phyloP scores from a whole-genome alignment of 2,329 filamentous ascomycete genomes.

The Exophiala calicioides region DNA sequence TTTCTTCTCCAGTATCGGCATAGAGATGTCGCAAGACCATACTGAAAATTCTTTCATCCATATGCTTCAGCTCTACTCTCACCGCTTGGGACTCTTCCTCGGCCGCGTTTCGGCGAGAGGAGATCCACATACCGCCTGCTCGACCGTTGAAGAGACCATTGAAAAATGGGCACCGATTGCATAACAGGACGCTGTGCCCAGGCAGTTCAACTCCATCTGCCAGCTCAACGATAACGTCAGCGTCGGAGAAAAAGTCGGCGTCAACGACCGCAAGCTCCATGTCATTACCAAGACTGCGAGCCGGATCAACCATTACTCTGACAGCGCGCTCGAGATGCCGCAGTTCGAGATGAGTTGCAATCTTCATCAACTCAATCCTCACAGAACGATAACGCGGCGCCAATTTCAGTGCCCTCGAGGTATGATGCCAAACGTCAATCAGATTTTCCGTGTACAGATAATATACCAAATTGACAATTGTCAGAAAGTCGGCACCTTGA shows the following conservation, averaged over 20 bases:
- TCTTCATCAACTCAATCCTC: constrained; percentile 80
- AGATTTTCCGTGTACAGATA: constrained; percentile 79
- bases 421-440: constrained; percentile 84
- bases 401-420: constrained; percentile 63
- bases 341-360: constrained; percentile 73
- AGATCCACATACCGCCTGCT: constrained; percentile 80
- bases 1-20: constrained; percentile 73
- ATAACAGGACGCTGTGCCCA: constrained; percentile 77
- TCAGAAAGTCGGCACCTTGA: constrained; percentile 70
- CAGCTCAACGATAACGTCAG: constrained; percentile 77
- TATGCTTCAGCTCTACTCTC: constrained; percentile 78
- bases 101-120: constrained; percentile 60
- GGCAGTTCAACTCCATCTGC: constrained; percentile 67
- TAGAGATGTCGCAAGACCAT: constrained; percentile 83
- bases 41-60: constrained; percentile 70
- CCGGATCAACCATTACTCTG: constrained; percentile 69
- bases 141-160: constrained; percentile 86
- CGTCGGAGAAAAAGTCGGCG: constrained; percentile 71
- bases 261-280: constrained; percentile 70
- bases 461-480: constrained; percentile 74
- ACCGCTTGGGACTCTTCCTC: constrained; percentile 54
- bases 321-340: constrained; percentile 72
- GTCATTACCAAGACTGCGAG: constrained; percentile 66
- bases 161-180: constrained; percentile 88
- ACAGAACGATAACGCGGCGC: constrained; percentile 77